Evolutionary conservation across 768 basidiomycete species (phyloP), one percentile per base, ranked within the genome.

Genomic region (Pilatotrama ljubarskyi): DNA sequence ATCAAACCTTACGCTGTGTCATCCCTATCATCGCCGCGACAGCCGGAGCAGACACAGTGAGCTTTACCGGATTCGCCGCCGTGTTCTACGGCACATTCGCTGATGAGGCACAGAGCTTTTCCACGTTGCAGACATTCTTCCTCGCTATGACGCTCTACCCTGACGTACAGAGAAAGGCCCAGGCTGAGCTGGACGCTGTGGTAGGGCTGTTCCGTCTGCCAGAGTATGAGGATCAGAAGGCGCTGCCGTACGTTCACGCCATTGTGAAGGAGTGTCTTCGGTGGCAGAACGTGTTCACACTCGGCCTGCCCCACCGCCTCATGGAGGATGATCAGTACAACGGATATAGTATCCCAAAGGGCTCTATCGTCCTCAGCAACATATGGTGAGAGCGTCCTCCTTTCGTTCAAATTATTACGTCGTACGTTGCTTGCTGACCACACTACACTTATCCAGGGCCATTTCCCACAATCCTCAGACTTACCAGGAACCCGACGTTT

Each of bases 301-400:
- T 65, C 37, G 47, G 57, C 22, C 15, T 65, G 2, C 51, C 63
- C 1, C 79, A 80, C 62, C 60, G 68, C 18, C 73, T 68, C 48
- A 73, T 67, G 1, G 64, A 74, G 32, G 77, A 78, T 59, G 76
- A 76, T 65, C 75, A 73, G 3, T 77, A 77, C 56, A 63, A 67
- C 3, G 77, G 76, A 3, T 64, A 74, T 43, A 77, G 72, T 54
- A 77, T 79, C 35, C 75, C 75, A 0, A 68, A 69, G 44, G 73
- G 74, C 7, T 49, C 64, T 1, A 49, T 57, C 3, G 50, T 68
- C 0, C 25, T 70, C 15, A 46, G 55, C 6, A 66, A 66, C 55
- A 43, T 54, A 20, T 66, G 64, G 64, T 63, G 10, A 29, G 51
- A 14, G 11, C 35, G 8, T 6, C 7, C 40, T 43, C 14, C 37